Evolutionary conservation across 2,329 filamentous ascomycete species (phyloP), one percentile per base, ranked within the genome.

Genomic region (Ploettnerulaceae sp.): DNA sequence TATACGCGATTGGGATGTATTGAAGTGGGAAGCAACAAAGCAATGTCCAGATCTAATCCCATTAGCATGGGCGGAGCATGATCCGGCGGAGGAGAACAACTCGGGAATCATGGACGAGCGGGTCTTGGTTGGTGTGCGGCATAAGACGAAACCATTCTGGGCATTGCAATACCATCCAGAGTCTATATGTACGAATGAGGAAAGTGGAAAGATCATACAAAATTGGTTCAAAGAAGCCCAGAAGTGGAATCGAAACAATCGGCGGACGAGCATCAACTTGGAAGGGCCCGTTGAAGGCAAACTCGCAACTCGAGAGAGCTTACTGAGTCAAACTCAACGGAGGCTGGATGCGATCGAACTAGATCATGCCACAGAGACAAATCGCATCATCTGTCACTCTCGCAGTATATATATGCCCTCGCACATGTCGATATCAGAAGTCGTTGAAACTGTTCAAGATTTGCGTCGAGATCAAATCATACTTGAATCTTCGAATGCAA

Each of bases 131-230:
- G 81, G 73, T 6, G 74, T 75, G 6, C 70, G 68, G 49, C 84
- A 87, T 60, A 63, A 49, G 7, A 54, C 59, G 3, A 79, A 77
- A 51, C 83, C 83, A 2, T 82, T 83, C 49, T 84, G 77, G 73
- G 83, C 77, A 1, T 71, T 86, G 6, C 83, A 86, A 54, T 86
- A 84, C 56, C 82, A 87, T 58, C 82, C 83, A 0, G 83, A 87
- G 59, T 86, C 82, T 0, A 73, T 80, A 22, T 86, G 82, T 63
- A 84, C 82, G 25, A 79, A 77, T 24, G 66, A 70, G 21, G 70
- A 73, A 51, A 75, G 78, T 12, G 69, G 62, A 11, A 64, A 67
- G 17, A 61, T 86, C 17, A 68, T 86, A 24, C 63, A 64, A 32
- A 81, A 79, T 50, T 87, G 83, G 81, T 86, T 81, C 76, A 59